Evolutionary conservation across 805 yeast species (phyloP), one percentile per base, ranked within the genome.

Genomic region (Lipomyces yamadae): DNA sequence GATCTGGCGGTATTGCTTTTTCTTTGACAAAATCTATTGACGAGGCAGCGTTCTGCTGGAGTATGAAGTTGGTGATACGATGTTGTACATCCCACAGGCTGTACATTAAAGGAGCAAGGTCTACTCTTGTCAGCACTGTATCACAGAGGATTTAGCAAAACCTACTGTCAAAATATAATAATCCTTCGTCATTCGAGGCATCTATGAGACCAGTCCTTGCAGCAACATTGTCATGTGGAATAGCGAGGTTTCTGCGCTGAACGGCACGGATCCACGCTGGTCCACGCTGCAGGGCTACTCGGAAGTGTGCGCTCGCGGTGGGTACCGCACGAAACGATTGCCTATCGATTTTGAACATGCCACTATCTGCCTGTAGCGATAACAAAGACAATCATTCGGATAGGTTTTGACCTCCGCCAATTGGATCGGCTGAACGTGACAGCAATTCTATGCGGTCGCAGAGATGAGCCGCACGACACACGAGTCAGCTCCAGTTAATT

Each of bases 1-100:
- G 67, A 34, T 58, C 74, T 4, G 48, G 45, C 15, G 79, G 77
- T 24, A 77, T 57, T n/a, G 73, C 64, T 18, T 59, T 68, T 34
- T 65, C 60, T 4, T 68, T 45, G 30, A 67, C 66, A 35, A 73
- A 60, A 6, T 48, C 24, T n/a, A 64, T 68, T 37, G 74, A 54
- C 10, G 67, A 42, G 3, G 58, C 56, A n/a, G 62, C 66, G 1
- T 10, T 50, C 35, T 33, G 58, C 18, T 58, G 57, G 24, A 54
- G 56, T n/a, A 64, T 50, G 2, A 65, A 42, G 42, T 35, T 58
- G n/a, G 37, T 45, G 45, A 63, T 24, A 11, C 52, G 57, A 64
- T 71, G 71, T 3, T 70, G 56, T 18, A 66, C 30, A 45, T 68
- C 71, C 69, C 69, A 68, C 6, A 63, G n/a, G 39, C 42, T 61